phyloP scores from a whole-genome alignment of 2,329 filamentous ascomycete species.

The Fusarium subglutinans region DNA sequence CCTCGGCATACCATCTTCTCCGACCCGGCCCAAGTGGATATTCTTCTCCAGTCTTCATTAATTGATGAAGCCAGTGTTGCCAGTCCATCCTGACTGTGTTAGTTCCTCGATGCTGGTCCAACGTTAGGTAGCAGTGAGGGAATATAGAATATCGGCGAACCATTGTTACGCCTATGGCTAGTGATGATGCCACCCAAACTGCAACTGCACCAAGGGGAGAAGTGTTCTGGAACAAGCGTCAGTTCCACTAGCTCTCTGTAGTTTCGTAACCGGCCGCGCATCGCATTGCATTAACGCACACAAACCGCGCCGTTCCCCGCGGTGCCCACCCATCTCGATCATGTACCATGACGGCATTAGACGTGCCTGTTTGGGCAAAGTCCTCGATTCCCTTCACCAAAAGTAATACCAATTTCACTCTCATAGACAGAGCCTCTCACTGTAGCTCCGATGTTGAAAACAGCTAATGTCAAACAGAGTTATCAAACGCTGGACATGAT shows the following conservation, averaged over 20 bases:
- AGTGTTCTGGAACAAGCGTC: constrained; percentile 37
- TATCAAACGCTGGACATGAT: not conserved
- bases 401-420: not conserved
- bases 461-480: not conserved
- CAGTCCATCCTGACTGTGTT: not conserved
- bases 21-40: not conserved
- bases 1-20: not conserved
- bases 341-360: constrained; percentile 39
- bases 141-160: constrained; percentile 5
- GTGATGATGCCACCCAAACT: not conserved
- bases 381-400: not conserved
- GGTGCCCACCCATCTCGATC: constrained; percentile 19
- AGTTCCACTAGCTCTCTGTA: constrained; percentile 23
- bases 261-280: constrained; percentile 12
- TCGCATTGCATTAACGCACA: constrained; percentile 19
- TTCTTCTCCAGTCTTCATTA: not conserved
- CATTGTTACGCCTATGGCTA: not conserved
- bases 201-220: constrained; percentile 12
- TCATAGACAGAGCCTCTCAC: not conserved
- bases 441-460: not conserved
- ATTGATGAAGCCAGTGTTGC: not conserved
- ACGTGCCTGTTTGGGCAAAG: constrained; percentile 24
- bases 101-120: not conserved
- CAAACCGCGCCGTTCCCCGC: constrained; percentile 32
- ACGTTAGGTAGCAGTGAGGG: not conserved